Evolutionary conservation across 2,329 filamentous ascomycete genomes (phyloP).

Genomic region (Colletotrichum eleusines): DNA sequence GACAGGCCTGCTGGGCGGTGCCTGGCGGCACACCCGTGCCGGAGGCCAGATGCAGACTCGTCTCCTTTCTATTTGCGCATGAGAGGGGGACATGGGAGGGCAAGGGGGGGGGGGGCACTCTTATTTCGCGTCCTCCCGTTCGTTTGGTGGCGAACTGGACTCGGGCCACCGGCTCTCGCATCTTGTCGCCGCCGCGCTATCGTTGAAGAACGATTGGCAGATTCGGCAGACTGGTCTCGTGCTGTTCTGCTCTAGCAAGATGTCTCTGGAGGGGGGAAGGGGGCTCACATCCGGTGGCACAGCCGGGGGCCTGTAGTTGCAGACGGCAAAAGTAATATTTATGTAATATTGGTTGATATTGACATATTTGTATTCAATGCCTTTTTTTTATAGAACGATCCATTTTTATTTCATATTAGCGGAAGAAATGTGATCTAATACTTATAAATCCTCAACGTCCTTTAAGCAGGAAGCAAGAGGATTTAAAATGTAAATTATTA

Average conservation of each 20-base stretch:
- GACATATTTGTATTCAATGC: too few relatives aligned
- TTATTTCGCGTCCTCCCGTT: not conserved
- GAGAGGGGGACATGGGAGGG: too few relatives aligned
- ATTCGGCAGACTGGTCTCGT: not conserved
- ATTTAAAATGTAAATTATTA: too few relatives aligned
- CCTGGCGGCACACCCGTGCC: too few relatives aligned
- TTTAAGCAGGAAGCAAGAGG: too few relatives aligned
- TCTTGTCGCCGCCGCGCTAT: slow-evolving; percentile 8
- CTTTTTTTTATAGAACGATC: too few relatives aligned
- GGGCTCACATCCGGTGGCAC: slow-evolving; percentile 1
- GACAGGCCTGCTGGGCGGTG: slow-evolving; percentile 2
- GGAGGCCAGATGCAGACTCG: not conserved
- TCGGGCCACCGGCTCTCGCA: not conserved
- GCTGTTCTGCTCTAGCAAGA: not conserved
- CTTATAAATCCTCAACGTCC: too few relatives aligned
- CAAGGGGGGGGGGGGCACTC: not conserved
- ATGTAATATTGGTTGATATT: too few relatives aligned
- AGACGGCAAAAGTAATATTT: slow-evolving; percentile 36
- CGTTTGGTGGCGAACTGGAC: slow-evolving; percentile 10
- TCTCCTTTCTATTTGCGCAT: not conserved
- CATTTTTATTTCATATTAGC: too few relatives aligned
- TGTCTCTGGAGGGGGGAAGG: not conserved
- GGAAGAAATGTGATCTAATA: too few relatives aligned
- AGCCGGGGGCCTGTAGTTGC: not conserved
- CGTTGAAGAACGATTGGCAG: slow-evolving; percentile 29